Percentiles rank a stretch among this genome's conserved stretches.
phyloP scores from a whole-genome alignment of 192 early-diverging fungal species.

The Diversispora epigaea region DNA sequence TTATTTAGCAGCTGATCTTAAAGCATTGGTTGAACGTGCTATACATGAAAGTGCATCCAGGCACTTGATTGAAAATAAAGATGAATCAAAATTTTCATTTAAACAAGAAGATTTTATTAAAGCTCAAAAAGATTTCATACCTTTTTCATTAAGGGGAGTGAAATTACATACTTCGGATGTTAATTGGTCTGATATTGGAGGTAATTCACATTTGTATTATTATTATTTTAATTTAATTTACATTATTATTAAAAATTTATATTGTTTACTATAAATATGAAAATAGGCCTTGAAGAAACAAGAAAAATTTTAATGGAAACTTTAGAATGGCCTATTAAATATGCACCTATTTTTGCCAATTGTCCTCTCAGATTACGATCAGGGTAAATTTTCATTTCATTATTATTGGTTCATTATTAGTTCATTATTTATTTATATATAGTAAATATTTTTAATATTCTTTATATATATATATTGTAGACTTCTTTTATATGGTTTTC shows the following conservation, averaged over 20 bases:
- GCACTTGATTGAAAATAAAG: slow-evolving; percentile 42
- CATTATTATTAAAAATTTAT: not conserved
- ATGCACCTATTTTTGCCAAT: slow-evolving; percentile 85
- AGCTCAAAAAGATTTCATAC: slow-evolving; percentile 77
- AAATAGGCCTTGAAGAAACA: slow-evolving; percentile 70
- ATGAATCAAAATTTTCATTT: slow-evolving; percentile 43
- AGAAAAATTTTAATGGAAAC: slow-evolving; percentile 84
- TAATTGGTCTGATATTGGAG: slow-evolving; percentile 88
- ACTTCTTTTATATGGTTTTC: slow-evolving; percentile 91
- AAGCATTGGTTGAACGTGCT: slow-evolving; percentile 73
- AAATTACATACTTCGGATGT: slow-evolving; percentile 74
- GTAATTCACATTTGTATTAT: slow-evolving; percentile 15
- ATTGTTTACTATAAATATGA: not conserved
- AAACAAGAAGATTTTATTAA: slow-evolving; percentile 67
- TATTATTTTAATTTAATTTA: not conserved
- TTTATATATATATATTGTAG: slow-evolving; percentile 37
- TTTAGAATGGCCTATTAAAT: slow-evolving; percentile 92
- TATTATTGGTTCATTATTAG: not conserved
- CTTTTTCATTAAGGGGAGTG: slow-evolving; percentile 75
- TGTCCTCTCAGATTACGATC: slow-evolving; percentile 88
- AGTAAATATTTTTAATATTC: not conserved
- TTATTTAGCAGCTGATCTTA: slow-evolving; percentile 79
- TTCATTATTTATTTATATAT: not conserved
- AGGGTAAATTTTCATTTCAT: slow-evolving; percentile 48
- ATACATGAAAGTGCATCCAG: slow-evolving; percentile 79